Conservation (phyloP, 768 basidiomycete species). For the Tylopilus subfusipes region DNA sequence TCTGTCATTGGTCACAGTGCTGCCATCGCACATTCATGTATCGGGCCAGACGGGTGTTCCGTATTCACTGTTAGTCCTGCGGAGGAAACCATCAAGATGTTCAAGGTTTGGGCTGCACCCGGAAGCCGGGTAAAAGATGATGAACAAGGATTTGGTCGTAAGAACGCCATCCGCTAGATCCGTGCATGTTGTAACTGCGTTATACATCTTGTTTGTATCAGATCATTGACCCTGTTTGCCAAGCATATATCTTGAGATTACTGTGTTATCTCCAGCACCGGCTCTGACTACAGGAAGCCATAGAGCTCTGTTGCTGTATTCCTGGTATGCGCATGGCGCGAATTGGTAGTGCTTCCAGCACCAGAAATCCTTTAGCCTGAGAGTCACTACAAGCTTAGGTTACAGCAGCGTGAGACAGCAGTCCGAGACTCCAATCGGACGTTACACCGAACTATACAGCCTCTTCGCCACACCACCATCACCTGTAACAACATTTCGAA, state of each 20-base stretch:
- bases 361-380: background rate
- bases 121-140: constrained; percentile 17
- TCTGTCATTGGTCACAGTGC: constrained; percentile 55
- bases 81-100: constrained; percentile 72
- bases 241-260: constrained; percentile 6
- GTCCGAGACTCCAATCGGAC: too few species aligned
- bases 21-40: constrained; percentile 55
- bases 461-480: background rate
- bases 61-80: constrained; percentile 61
- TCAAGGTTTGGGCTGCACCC: constrained; percentile 55
- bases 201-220: constrained; percentile 3
- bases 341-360: background rate
- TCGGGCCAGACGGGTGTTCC: constrained; percentile 59
- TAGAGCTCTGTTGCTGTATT: background rate
- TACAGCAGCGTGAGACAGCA: too few species aligned
- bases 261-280: constrained; percentile 5
- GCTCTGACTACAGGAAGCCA: background rate
- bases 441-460: background rate
- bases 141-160: constrained; percentile 21
- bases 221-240: constrained; percentile 1
- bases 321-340: background rate
- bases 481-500: background rate
- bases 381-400: too few species aligned
- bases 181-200: constrained; percentile 2
- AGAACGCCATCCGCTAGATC: constrained; percentile 26